phyloP scores from a whole-genome alignment of 208 protist species.

The Trichomonas tenax region DNA sequence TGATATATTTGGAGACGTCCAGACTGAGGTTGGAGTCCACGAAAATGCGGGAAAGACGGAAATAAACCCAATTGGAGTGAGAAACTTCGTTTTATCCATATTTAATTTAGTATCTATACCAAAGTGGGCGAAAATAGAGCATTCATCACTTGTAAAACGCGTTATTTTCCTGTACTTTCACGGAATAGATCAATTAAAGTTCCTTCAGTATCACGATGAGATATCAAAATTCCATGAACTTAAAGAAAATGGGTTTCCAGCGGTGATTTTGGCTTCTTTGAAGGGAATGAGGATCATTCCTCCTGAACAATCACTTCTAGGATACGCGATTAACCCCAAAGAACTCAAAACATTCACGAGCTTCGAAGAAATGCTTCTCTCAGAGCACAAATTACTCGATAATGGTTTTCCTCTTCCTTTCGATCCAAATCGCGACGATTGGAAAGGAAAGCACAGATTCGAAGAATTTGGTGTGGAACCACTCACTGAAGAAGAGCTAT shows the following conservation, averaged over 20 bases:
- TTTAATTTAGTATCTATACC: neutral
- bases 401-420: neutral
- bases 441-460: neutral
- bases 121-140: neutral
- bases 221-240: neutral
- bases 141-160: neutral
- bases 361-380: neutral
- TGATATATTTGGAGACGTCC: neutral
- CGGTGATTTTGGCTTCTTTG: neutral
- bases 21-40: neutral
- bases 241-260: neutral
- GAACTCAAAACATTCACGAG: neutral
- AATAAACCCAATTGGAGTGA: neutral
- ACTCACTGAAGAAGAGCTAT: neutral
- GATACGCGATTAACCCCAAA: neutral
- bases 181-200: neutral
- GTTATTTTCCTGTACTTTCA: neutral
- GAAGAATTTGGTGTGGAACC: neutral
- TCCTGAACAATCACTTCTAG: neutral
- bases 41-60: neutral
- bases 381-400: neutral
- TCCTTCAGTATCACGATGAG: neutral
- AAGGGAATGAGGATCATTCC: neutral
- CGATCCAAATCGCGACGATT: neutral
- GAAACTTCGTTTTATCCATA: neutral